Percentiles rank a stretch among this genome's conserved stretches.
Conservation (phyloP, 164 flowering plant species). For the Sextonia rubra region DNA sequence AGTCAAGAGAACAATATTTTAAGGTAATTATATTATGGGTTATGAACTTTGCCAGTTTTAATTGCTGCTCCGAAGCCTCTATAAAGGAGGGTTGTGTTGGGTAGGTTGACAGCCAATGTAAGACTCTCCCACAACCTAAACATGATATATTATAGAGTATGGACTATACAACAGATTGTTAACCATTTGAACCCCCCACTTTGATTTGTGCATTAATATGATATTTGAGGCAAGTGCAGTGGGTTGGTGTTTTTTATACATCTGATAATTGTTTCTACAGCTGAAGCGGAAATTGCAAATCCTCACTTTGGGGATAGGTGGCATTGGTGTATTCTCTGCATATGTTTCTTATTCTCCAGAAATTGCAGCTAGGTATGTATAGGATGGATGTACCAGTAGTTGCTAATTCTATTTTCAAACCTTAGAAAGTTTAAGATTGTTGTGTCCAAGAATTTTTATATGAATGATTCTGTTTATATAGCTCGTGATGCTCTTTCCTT, state of each 20-base stretch:
- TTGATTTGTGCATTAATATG: background rate
- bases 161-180: background rate
- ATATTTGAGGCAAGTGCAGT: background rate
- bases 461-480: background rate
- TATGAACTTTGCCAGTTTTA: background rate
- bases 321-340: constrained; percentile 72
- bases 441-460: background rate
- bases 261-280: constrained; percentile 34
- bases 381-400: background rate
- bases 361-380: constrained; percentile 71
- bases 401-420: background rate
- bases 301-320: constrained; percentile 75
- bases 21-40: constrained; percentile 38
- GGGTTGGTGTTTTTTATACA: background rate
- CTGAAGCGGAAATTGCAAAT: constrained; percentile 69
- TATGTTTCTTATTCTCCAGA: constrained; percentile 84
- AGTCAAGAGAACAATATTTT: constrained; percentile 66
- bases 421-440: background rate
- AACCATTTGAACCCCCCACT: background rate
- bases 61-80: no score
- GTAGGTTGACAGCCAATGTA: no score
- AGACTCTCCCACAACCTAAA: no score
- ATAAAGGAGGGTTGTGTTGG: no score
- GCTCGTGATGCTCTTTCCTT: background rate
- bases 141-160: no score